Base-by-base conservation (phyloP, 2,329 filamentous ascomycete species). In the Plectosphaerella sp. region DNA sequence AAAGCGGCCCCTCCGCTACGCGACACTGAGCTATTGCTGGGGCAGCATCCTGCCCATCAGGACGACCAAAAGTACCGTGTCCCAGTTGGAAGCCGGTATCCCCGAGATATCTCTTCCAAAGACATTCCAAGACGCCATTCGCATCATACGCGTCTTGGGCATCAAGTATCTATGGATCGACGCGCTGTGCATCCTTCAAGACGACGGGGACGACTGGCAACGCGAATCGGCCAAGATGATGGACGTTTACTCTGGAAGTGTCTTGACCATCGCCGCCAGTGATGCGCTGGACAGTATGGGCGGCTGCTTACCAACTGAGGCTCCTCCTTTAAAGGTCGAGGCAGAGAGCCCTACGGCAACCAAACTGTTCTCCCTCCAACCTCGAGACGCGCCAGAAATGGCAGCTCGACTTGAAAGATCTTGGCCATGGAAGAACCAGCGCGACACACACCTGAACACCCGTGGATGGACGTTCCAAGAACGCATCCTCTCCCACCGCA, bases 401-500 rank as follows among this genome's bases (percentile, higher is more conserved):
- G 20, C 5, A 11, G 42, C 8, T 14, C 37, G 37, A 39, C 37
- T 39, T 16, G 10, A 39, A 18, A 39, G 15, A 18, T 39, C 37
- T 2, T n/a, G 6, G 37, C 37, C 37, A 7, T n/a, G 37, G 14
- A 8, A 12, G 5, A 7, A 12, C 8, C 37, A 39, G 37, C 37
- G 10, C 4, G 37, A 18, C 16, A 15, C 14, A 2, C 37, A 39
- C 15, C 37, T 39, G 3, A 39, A 39, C 14, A 20, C 12, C 2
- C 20, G 61, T 10, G 54, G 52, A 3, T 61, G 60, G 60, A 54
- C 59, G 10, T 61, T 59, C 33, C 61, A 62, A 28, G 60, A 63
- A 25, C 55, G 54, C 5, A 48, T 58, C 8, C 54, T 59, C 3
- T 58, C 58, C 1, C 55, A 56, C 2, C 54, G 60, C 1, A 53